Evolutionary conservation across 345 rosid genomes (phyloP).

Genomic region (Eucalyptus shirleyi): DNA sequence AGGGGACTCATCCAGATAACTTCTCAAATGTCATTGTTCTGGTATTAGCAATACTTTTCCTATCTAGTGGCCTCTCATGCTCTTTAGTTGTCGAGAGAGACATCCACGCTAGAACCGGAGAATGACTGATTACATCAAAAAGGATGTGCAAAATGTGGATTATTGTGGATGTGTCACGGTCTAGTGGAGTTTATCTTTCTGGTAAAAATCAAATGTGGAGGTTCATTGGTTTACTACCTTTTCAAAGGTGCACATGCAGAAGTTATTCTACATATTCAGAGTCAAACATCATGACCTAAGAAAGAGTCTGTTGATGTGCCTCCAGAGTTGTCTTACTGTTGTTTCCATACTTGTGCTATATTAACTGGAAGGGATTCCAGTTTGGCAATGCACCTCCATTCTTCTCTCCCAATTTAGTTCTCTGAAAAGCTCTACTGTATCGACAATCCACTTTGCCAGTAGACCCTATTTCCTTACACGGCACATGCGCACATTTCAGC

Average conservation of each 20-base stretch:
- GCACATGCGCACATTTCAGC: neutral
- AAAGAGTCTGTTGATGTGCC: neutral
- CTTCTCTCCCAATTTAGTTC: neutral
- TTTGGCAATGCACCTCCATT: neutral
- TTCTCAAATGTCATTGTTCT: neutral
- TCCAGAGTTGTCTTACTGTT: neutral
- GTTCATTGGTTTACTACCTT: neutral
- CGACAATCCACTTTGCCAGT: neutral
- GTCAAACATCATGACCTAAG: neutral
- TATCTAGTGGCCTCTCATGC: neutral
- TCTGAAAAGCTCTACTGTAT: neutral
- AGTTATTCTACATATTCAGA: neutral
- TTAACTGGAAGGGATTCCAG: neutral
- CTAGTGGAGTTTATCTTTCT: neutral
- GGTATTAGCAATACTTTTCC: neutral
- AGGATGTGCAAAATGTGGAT: neutral
- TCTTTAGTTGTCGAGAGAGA: neutral
- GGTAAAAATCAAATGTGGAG: neutral
- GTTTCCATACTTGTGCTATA: neutral
- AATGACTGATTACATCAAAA: neutral
- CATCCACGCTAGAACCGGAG: neutral
- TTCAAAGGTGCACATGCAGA: neutral
- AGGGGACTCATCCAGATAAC: neutral
- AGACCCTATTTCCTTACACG: neutral
- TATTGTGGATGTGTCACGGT: neutral